phyloP scores from a whole-genome alignment of 2,329 filamentous ascomycete species.

The Juglanconis oblonga region DNA sequence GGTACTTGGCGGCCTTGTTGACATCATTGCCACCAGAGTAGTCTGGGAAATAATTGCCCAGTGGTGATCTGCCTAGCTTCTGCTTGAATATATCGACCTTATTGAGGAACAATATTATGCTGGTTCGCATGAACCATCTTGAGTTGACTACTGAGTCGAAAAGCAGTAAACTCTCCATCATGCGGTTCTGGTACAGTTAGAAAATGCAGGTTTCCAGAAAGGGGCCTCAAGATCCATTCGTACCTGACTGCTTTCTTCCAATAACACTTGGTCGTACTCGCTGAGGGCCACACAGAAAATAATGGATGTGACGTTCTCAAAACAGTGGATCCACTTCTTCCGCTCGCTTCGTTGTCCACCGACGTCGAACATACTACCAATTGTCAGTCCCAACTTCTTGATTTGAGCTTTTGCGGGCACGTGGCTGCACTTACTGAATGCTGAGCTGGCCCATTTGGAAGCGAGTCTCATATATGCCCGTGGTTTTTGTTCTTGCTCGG shows the following conservation, averaged over 20 bases:
- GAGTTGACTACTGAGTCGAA: slow-evolving; percentile 99
- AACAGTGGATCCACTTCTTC: slow-evolving; percentile 99
- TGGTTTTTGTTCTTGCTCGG: slow-evolving; percentile 94
- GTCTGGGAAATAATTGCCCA: slow-evolving; percentile 95
- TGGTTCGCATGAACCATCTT: slow-evolving; percentile 97
- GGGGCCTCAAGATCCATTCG: slow-evolving; percentile 24
- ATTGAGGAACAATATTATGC: slow-evolving; percentile 97
- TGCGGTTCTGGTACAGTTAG: slow-evolving; percentile 71
- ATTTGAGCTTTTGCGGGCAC: not conserved
- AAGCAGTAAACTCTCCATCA: slow-evolving; percentile 96
- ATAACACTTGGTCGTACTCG: slow-evolving; percentile 95
- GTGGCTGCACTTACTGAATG: slow-evolving; percentile 74
- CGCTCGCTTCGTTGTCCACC: slow-evolving; percentile 94
- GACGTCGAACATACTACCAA: slow-evolving; percentile 92
- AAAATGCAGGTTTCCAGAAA: not conserved
- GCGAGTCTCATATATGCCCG: slow-evolving; percentile 96
- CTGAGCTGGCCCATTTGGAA: slow-evolving; percentile 98
- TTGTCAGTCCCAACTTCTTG: slow-evolving; percentile 20
- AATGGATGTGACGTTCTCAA: slow-evolving; percentile 98
- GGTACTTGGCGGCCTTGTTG: slow-evolving; percentile 95
- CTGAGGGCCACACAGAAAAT: slow-evolving; percentile 98
- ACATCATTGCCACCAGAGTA: slow-evolving; percentile 98
- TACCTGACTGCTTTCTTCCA: slow-evolving; percentile 97
- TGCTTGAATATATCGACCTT: slow-evolving; percentile 98
- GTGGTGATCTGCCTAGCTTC: slow-evolving; percentile 83